Base-by-base conservation (phyloP, 2,329 filamentous ascomycete species). In the Exophiala dermatitidis region DNA sequence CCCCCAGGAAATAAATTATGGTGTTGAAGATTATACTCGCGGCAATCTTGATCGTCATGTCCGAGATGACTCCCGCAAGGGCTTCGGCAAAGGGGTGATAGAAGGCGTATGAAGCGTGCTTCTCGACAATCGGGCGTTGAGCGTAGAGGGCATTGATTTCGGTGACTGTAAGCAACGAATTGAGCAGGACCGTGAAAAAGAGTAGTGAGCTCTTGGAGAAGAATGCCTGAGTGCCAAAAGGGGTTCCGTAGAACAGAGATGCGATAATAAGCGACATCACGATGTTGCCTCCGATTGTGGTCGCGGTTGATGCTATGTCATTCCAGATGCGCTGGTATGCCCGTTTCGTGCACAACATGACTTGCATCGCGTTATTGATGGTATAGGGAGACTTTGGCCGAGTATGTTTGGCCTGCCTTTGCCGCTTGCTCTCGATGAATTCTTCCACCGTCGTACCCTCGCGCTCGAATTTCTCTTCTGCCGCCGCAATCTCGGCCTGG, bases 1-100 rank as follows among this genome's bases (percentile, higher is more conserved):
- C 86, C 0, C 86, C 85, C 81, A 95, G 84, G 70, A 95, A 95
- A 72, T 95, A 95, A 2, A 95, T 71, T 1, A 82, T 77, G 30
- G 90, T 50, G 66, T 95, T 93, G 75, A 94, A 95, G 3, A 80
- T 71, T 58, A 93, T 77, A 1, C 81, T 72, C 61, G 89, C 89
- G 9, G 71, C 38, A 5, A 94, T 69, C 68, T 91, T 94, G 70
- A 88, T 88, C 0, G 90, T 90, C 70, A 94, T 71, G 63, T 95
- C 90, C 57, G 81, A 85, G 29, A 95, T 70, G 84, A 95, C 91
- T 6, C 86, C 93, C 0, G 86, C 82, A 54, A 88, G 77, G n/a
- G 89, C 87, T 75, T 95, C 89, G 9, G 89, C 86, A 9, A 85
- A 89, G 0, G 90, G 88, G 64, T 94, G 90, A 64, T 95, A 95